Conservation (phyloP, 2,329 filamentous ascomycete species). For the Onygenales sp. region DNA sequence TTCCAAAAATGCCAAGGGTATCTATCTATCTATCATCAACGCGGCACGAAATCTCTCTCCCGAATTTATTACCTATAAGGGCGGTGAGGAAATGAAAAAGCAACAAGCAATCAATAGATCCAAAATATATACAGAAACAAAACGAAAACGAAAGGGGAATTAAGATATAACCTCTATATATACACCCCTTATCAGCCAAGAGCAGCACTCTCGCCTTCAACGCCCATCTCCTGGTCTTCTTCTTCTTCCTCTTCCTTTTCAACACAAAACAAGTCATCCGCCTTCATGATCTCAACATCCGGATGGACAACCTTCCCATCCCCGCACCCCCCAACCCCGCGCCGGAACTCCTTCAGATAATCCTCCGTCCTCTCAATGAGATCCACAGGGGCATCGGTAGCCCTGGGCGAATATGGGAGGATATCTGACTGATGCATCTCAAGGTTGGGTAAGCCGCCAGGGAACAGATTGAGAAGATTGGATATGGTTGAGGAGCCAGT, state of each 20-base stretch:
- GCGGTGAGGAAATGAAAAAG: too few relatives aligned
- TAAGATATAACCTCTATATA: too few relatives aligned
- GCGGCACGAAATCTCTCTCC: too few relatives aligned
- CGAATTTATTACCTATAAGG: too few relatives aligned
- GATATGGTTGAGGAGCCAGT: constrained; percentile 37
- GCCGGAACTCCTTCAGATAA: constrained; percentile 52
- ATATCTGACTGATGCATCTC: constrained; percentile 45
- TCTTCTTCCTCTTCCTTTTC: constrained; percentile 16
- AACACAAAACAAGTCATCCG: constrained; percentile 59
- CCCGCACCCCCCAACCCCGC: constrained; percentile 58
- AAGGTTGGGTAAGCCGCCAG: constrained; percentile 34
- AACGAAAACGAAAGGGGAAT: background rate
- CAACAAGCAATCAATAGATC: too few relatives aligned
- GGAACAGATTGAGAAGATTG: constrained; percentile 37
- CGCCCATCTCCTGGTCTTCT: background rate
- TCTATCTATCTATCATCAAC: too few relatives aligned
- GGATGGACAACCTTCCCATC: constrained; percentile 24
- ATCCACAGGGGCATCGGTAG: constrained; percentile 26
- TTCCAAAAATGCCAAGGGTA: too few relatives aligned
- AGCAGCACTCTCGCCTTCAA: background rate
- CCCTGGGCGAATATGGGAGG: constrained; percentile 48
- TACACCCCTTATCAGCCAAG: too few relatives aligned
- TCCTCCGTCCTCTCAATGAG: constrained; percentile 33
- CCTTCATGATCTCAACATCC: constrained; percentile 25
- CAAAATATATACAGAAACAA: background rate